These are phyloP conservation scores for Russula compacta DNA, from an alignment of 768 basidiomycete genomes.

Conservation along the genomic window DNA sequence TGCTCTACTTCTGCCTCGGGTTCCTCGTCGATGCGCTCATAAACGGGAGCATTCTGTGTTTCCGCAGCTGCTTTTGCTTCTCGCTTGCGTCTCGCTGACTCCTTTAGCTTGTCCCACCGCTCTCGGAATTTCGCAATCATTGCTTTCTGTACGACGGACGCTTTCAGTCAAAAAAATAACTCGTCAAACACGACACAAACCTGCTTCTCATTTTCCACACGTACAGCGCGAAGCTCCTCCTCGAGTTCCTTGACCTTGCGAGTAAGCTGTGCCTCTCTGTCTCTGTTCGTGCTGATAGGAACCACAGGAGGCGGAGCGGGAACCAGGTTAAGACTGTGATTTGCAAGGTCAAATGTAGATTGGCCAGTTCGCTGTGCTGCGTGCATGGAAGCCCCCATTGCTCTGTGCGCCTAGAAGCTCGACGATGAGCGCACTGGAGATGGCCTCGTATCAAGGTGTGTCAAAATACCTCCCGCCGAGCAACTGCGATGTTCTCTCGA, in stretches of 20 bases:
- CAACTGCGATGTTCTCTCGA: slow-evolving; percentile 71
- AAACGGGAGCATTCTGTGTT: slow-evolving; percentile 37
- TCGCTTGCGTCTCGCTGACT: slow-evolving; percentile 79
- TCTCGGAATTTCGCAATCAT: slow-evolving; percentile 79
- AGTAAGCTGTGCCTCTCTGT: slow-evolving; percentile 43
- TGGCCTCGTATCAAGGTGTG: not conserved
- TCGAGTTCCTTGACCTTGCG: slow-evolving; percentile 64
- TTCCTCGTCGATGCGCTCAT: slow-evolving; percentile 63
- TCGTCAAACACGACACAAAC: slow-evolving; percentile 33
- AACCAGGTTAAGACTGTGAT: slow-evolving; percentile 47
- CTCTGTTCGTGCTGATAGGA: slow-evolving; percentile 44
- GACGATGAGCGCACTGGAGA: not conserved
- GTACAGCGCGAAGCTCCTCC: slow-evolving; percentile 57
- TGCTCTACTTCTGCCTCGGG: slow-evolving; percentile 56
- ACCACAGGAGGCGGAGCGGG: slow-evolving; percentile 41
- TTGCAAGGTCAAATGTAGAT: slow-evolving; percentile 41
- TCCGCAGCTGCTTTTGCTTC: slow-evolving; percentile 55
- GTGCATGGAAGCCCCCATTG: slow-evolving; percentile 55
- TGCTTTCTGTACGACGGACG: slow-evolving; percentile 45
- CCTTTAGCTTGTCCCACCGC: slow-evolving; percentile 85
- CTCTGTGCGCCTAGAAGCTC: slow-evolving; percentile 59
- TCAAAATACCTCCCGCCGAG: slow-evolving; percentile 48
- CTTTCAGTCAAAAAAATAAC: slow-evolving; percentile 11
- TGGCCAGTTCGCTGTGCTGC: slow-evolving; percentile 39
- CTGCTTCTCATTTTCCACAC: slow-evolving; percentile 75